Base-by-base conservation (phyloP, 2,329 filamentous ascomycete genomes). In the Gnomoniopsis smithogilvyi region DNA sequence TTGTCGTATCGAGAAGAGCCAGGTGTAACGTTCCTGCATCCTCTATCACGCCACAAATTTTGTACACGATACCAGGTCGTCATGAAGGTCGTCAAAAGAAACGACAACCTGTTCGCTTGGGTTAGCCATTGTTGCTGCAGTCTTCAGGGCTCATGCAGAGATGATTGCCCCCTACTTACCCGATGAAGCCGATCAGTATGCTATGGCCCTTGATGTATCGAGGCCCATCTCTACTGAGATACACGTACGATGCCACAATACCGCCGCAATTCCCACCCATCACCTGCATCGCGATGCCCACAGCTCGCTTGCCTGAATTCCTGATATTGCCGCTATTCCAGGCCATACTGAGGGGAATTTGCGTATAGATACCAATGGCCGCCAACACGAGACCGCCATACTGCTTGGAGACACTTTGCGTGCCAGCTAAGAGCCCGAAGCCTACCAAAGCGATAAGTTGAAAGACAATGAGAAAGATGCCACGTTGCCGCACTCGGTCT, bases 311-410 rank as follows among this genome's bases (percentile, higher is more conserved):
- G n/a, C 56, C 30, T 12, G 58, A 60, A 6, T 80, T 81, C 2
- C 79, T 80, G 51, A 85, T 81, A 64, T 85, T 85, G 68, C 81
- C 82, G n/a, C 78, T 78, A 58, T 84, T 83, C 82, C 82, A 85
- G 30, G 82, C 80, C 56, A 84, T 75, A 46, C 78, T 79, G 34
- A 82, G 76, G 7, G 83, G 81, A 3, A 84, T 79, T 62, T 82
- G 80, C 36, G 80, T 78, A 69, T 85, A 84, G 64, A 80, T 78
- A 10, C 76, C 79, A 12, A 80, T 78, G 10, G 76, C 79, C 11
- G 71, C 70, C 15, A 81, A 65, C 62, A 81, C 79, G 59, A 77
- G 78, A 19, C 74, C 80, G 11, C 76, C 72, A 67, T 83, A 83
- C 65, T 79, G 78, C 60, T 77, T 72, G 6, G 68, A 70, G 26